Percentiles rank a stretch among this genome's conserved stretches.
phyloP scores from a whole-genome alignment of 1,284 basidiomycete genomes.

The Moniliophthora roreri region DNA sequence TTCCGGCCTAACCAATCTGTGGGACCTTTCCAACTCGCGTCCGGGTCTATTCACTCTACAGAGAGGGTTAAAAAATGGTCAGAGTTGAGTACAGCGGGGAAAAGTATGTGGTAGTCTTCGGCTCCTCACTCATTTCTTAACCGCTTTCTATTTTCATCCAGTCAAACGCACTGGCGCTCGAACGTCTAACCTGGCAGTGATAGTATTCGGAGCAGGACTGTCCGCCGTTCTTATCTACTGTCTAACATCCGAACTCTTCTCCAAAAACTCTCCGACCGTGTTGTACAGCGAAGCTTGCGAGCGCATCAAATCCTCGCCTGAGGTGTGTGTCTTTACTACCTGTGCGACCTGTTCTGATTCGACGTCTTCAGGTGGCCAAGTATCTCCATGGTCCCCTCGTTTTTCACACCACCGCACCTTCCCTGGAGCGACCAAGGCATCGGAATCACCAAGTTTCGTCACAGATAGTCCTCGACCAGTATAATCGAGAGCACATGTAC shows the following conservation, averaged over 20 bases:
- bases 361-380: constrained; percentile 51
- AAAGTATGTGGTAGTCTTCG: constrained; percentile 62
- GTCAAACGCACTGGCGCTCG: constrained; percentile 80
- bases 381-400: constrained; percentile 63
- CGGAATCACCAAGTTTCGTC: constrained; percentile 77
- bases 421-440: constrained; percentile 68
- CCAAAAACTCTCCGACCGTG: constrained; percentile 90
- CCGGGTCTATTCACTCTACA: constrained; percentile 51
- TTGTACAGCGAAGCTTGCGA: constrained; percentile 87
- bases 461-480: constrained; percentile 65
- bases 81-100: constrained; percentile 78
- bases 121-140: constrained; percentile 6
- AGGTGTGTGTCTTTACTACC: constrained; percentile 40
- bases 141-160: constrained; percentile 27
- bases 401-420: constrained; percentile 80
- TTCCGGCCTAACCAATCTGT: constrained; percentile 42
- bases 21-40: constrained; percentile 81
- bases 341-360: constrained; percentile 14
- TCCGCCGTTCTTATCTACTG: constrained; percentile 84
- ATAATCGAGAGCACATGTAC: constrained; percentile 77
- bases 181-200: constrained; percentile 82
- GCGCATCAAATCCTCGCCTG: constrained; percentile 72
- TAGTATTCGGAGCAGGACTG: constrained; percentile 79
- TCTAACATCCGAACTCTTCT: constrained; percentile 87
- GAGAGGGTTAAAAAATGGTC: constrained; percentile 76